These are phyloP conservation scores for Dendrostoma leiphaemia DNA, from an alignment of 2,329 filamentous ascomycete genomes.

Conservation along the genomic window DNA sequence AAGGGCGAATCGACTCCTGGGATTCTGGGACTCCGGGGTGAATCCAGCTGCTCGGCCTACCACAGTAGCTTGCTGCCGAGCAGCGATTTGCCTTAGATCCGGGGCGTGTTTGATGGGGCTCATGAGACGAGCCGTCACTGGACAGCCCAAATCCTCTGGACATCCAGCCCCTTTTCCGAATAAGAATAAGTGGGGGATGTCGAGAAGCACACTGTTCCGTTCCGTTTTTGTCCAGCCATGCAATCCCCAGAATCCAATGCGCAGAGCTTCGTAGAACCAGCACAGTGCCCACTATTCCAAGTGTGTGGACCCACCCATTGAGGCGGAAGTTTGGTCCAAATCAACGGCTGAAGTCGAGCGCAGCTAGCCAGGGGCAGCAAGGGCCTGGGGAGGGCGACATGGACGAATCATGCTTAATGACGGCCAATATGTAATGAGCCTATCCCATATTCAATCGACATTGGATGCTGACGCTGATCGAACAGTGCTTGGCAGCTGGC, in stretches of 20 bases:
- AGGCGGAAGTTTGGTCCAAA: too few relatives aligned
- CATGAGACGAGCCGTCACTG: background rate
- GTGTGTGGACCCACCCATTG: background rate
- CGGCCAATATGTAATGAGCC: background rate
- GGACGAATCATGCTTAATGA: background rate
- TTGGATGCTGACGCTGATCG: constrained; percentile 1
- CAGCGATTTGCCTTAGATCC: background rate
- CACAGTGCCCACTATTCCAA: background rate
- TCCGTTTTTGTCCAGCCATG: background rate
- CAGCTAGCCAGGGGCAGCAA: background rate
- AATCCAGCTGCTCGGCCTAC: background rate
- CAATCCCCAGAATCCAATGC: background rate
- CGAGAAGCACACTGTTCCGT: background rate
- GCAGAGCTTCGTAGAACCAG: background rate
- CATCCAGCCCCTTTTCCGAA: constrained; percentile 3
- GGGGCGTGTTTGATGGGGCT: background rate
- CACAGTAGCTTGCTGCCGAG: too few relatives aligned
- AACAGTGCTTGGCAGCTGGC: background rate
- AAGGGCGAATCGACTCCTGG: background rate
- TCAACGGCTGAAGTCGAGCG: background rate
- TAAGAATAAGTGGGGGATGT: background rate
- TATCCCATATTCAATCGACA: background rate
- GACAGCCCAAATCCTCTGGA: too few relatives aligned
- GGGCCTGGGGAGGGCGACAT: background rate
- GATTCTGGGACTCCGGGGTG: background rate